These are phyloP conservation scores for Venturiaceae sp. DNA, from an alignment of 2,329 filamentous ascomycete genomes.

Conservation along the genomic window DNA sequence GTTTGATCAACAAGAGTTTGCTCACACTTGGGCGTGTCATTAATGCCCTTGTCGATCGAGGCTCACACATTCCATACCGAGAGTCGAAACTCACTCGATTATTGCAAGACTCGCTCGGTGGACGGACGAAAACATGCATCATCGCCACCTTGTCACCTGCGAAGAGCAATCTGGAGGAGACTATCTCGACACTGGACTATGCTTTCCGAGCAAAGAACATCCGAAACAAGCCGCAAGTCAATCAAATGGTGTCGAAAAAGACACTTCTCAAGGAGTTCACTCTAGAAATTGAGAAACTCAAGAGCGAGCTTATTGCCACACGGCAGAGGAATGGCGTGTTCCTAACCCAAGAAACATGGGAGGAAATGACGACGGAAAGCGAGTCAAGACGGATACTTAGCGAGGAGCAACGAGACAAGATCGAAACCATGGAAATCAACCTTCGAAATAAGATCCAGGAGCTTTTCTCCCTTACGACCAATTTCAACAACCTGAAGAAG, in stretches of 20 bases:
- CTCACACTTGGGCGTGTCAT: constrained; percentile 93
- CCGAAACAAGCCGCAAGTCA: constrained; percentile 92
- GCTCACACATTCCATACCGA: constrained; percentile 80
- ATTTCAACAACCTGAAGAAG: constrained; percentile 80
- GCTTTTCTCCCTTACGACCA: constrained; percentile 74
- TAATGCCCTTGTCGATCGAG: constrained; percentile 88
- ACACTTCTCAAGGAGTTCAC: constrained; percentile 86
- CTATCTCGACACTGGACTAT: constrained; percentile 95
- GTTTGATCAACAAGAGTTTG: constrained; percentile 95
- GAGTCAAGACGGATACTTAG: constrained; percentile 85
- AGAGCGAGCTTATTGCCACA: constrained; percentile 86
- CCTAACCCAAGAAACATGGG: constrained; percentile 76
- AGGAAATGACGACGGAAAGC: constrained; percentile 84
- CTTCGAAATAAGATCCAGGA: constrained; percentile 91
- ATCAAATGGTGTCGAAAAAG: constrained; percentile 86
- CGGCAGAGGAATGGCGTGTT: constrained; percentile 93
- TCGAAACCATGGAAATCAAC: constrained; percentile 85
- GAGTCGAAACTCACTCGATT: constrained; percentile 95
- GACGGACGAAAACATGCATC: constrained; percentile 95
- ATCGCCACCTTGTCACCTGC: constrained; percentile 94
- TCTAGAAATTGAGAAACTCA: constrained; percentile 84
- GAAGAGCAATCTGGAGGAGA: constrained; percentile 93
- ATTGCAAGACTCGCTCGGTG: constrained; percentile 91
- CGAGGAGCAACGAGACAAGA: constrained; percentile 85
- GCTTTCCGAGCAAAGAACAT: constrained; percentile 98